phyloP scores from a whole-genome alignment of 1,284 basidiomycete genomes.

The Anthracocystis setariae region DNA sequence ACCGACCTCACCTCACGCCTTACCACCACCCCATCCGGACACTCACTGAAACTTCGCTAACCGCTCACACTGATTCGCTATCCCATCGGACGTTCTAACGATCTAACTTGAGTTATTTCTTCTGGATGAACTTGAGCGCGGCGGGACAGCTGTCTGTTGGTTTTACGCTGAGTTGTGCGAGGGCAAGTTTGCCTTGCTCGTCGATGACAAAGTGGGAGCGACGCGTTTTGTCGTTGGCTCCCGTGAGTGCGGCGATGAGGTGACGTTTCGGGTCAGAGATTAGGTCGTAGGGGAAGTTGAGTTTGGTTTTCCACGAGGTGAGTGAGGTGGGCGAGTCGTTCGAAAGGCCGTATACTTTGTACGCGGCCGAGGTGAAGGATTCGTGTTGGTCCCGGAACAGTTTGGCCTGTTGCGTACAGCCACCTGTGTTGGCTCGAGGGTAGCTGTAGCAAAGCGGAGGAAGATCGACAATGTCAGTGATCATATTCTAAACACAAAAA shows the following conservation, averaged over 20 bases:
- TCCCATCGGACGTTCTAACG: too few relatives aligned
- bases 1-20: constrained; percentile 9
- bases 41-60: constrained; percentile 26
- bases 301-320: constrained; percentile 70
- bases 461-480: too few relatives aligned
- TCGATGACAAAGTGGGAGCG: constrained; percentile 63
- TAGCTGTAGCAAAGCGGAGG: constrained; percentile 10
- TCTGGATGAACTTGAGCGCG: constrained; percentile 25
- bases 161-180: constrained; percentile 50
- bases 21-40: constrained; percentile 3
- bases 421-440: constrained; percentile 53
- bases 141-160: constrained; percentile 44
- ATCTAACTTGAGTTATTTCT: too few relatives aligned
- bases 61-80: too few relatives aligned
- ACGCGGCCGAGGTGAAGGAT: constrained; percentile 77
- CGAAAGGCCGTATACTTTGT: constrained; percentile 85
- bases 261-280: constrained; percentile 85
- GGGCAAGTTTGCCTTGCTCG: constrained; percentile 46
- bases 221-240: constrained; percentile 76
- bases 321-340: constrained; percentile 82
- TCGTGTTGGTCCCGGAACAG: constrained; percentile 78
- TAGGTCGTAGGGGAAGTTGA: constrained; percentile 82
- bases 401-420: constrained; percentile 61
- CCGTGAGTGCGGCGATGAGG: constrained; percentile 83
- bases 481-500: too few relatives aligned